Evolutionary conservation across 1,139 yeast species (phyloP), one percentile per base, ranked within the genome.

Genomic region (Debaryomyces psychrophilus): DNA sequence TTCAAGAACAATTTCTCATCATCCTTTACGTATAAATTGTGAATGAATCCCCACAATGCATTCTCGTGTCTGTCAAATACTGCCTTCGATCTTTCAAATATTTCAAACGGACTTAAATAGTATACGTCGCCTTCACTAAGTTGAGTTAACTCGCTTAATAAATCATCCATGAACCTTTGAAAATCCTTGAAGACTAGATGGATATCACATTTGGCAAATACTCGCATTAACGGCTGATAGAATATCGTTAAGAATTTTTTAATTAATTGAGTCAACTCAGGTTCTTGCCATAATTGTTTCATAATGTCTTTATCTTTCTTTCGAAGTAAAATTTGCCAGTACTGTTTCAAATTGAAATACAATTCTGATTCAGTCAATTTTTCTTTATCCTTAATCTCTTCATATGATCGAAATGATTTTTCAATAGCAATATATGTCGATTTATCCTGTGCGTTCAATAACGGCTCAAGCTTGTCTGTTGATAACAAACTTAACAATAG

Each of bases 261-360:
- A 47, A 90, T 70, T 37, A 92, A 71, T 40, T 74, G 75, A 20
- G 90, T 82, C 36, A 95, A 69, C 56, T 86, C 88, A 0, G 93
- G 90, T 57, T 90, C 96, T 45, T 83, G 83, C 95, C 97, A 89
- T 40, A 92, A 66, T 58, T 84, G 83, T 55, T 84, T 85, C 73
- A 90, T 66, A 40, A 85, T 69, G 46, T 83, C 81, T 61, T 89
- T 90, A 61, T 92, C 98, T 37, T 82, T 79, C 49, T 81, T 83
- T 36, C 95, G 77, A 2, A 88, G 70, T 54, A 79, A 78, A 18
- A 87, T 66, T 52, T 80, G 83, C 67, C 87, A 79, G 49, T 87
- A 75, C 48, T 85, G 87, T 54, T 76, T 84, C 33, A 83, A 62
- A 51, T 77, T 72, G 3, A 79, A 63, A 52, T 76, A 82, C 36